Evolutionary conservation across 2,329 filamentous ascomycete species (phyloP).

Genomic region (Aphanocladium album): DNA sequence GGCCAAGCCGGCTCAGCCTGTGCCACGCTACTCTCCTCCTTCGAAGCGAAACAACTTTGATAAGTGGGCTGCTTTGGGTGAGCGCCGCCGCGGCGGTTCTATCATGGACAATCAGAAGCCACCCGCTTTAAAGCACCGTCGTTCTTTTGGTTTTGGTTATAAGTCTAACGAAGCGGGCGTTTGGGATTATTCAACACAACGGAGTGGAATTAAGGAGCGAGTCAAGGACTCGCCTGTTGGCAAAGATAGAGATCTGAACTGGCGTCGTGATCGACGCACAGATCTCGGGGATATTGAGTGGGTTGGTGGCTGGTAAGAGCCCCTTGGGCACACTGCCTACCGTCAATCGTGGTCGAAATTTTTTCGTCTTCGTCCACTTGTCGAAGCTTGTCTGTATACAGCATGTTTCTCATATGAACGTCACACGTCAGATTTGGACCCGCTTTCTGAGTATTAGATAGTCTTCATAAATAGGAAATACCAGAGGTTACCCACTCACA

Average conservation of each 20-base stretch:
- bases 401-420: conserved; percentile 5
- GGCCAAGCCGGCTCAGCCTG: conserved; percentile 29
- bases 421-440: conserved; percentile 40
- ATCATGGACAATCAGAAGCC: conserved; percentile 46
- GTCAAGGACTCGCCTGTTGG: conserved; percentile 51
- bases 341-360: conserved; percentile 59
- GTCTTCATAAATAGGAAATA: conserved; percentile 41
- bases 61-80: conserved; percentile 86
- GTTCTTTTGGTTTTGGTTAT: conserved; percentile 43
- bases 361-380: conserved; percentile 18
- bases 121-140: conserved; percentile 45
- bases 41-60: conserved; percentile 62
- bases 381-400: conserved; percentile 9
- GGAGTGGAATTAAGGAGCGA: conserved; percentile 39
- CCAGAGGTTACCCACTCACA: conserved; percentile 63
- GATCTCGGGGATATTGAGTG: conserved; percentile 83
- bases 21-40: conserved; percentile 58
- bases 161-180: conserved; percentile 44
- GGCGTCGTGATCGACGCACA: conserved; percentile 56
- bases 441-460: conserved; percentile 57
- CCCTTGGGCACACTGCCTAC: conserved; percentile 23
- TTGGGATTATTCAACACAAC: conserved; percentile 41
- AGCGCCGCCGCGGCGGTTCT: conserved; percentile 68
- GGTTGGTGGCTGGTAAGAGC: conserved; percentile 83
- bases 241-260: conserved; percentile 56